phyloP scores from a whole-genome alignment of 805 yeast genomes.

The Ascoidea tarda region DNA sequence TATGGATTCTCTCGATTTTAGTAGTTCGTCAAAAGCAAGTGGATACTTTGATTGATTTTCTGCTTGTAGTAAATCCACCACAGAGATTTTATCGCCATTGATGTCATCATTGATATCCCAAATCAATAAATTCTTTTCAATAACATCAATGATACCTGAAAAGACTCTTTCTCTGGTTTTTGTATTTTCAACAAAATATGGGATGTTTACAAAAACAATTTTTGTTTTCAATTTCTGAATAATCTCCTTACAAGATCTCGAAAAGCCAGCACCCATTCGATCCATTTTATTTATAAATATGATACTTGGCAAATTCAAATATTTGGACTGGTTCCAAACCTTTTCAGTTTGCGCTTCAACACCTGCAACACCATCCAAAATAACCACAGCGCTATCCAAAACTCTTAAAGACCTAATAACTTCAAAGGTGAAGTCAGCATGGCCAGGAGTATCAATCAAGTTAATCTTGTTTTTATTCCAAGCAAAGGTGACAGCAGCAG shows the following conservation, averaged over 20 bases:
- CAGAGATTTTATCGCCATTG: slow-evolving; percentile 38
- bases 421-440: slow-evolving; percentile 93
- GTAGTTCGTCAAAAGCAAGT: slow-evolving; percentile 31
- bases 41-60: slow-evolving; percentile 15
- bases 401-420: slow-evolving; percentile 83
- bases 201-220: slow-evolving; percentile 64
- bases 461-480: slow-evolving; percentile 69
- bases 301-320: slow-evolving; percentile 54
- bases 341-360: slow-evolving; percentile 97
- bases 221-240: slow-evolving; percentile 62
- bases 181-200: slow-evolving; percentile 42
- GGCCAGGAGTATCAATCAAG: slow-evolving; percentile 95
- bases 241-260: slow-evolving; percentile 78
- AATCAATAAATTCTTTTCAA: slow-evolving; percentile 41
- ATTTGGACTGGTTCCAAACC: slow-evolving; percentile 82
- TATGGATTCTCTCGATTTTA: slow-evolving; percentile 52
- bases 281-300: slow-evolving; percentile 93
- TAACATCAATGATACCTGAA: slow-evolving; percentile 63
- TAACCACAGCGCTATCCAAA: slow-evolving; percentile 86
- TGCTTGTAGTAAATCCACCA: slow-evolving; percentile 25
- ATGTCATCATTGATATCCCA: slow-evolving; percentile 19
- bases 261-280: slow-evolving; percentile 88
- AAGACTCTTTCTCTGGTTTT: slow-evolving; percentile 26
- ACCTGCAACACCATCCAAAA: slow-evolving; percentile 92
- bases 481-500: slow-evolving; percentile 86